Conservation (phyloP, 108 stramenopile species). For the Pinguiococcus pyrenoidosus region DNA sequence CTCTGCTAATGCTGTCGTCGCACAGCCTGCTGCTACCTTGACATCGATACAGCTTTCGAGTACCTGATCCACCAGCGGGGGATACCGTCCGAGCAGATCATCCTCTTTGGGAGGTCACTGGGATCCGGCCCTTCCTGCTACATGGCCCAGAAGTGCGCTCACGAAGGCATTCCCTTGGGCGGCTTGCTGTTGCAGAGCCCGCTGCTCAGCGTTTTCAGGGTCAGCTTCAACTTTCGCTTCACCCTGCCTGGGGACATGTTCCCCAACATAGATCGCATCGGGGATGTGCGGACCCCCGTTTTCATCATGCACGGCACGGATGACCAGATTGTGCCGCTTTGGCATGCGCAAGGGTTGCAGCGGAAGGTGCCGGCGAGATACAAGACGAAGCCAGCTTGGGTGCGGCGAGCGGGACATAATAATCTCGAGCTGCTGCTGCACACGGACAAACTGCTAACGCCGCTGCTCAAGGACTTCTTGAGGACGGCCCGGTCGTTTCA, state of each 20-base stretch:
- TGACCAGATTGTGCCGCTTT: constrained; percentile 84
- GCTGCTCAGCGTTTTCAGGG: constrained; percentile 69
- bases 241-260: constrained; percentile 74
- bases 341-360: constrained; percentile 48
- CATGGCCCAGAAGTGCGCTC: constrained; percentile 67
- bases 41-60: constrained; percentile 80
- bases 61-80: constrained; percentile 58
- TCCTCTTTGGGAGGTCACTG: constrained; percentile 76
- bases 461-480: too few relatives aligned
- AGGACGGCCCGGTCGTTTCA: too few relatives aligned
- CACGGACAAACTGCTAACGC: too few relatives aligned
- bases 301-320: constrained; percentile 85
- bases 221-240: constrained; percentile 78
- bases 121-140: constrained; percentile 88
- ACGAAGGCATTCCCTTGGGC: constrained; percentile 56
- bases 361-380: constrained; percentile 43
- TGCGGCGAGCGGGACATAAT: constrained; percentile 53
- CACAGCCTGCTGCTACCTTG: constrained; percentile 91
- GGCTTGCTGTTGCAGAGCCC: constrained; percentile 79
- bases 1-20: too few relatives aligned
- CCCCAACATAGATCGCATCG: constrained; percentile 64
- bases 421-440: constrained; percentile 41
- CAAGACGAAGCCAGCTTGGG: constrained; percentile 56
- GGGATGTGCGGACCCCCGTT: constrained; percentile 62
- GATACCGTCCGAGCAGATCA: constrained; percentile 66